Conservation (phyloP, 1,284 basidiomycete genomes). For the Meira miltonrushii region DNA sequence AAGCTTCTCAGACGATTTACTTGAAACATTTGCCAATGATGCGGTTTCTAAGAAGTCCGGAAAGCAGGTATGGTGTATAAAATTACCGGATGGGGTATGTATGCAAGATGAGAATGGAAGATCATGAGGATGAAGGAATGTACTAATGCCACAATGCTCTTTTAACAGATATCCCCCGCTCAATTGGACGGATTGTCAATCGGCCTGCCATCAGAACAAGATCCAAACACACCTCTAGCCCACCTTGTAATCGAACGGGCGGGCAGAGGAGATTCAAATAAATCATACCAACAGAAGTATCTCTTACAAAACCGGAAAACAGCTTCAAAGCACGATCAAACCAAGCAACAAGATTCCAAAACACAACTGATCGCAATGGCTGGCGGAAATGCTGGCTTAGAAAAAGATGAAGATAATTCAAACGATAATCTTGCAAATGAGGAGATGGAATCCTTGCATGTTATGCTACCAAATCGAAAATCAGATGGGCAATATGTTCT, state of each 20-base stretch:
- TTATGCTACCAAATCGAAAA: neutral
- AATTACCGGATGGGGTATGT: constrained; percentile 4
- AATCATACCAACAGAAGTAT: neutral
- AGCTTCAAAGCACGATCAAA: too few species aligned
- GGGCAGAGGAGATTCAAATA: neutral
- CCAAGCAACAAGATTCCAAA: neutral
- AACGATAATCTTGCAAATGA: neutral
- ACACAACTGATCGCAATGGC: constrained; percentile 6
- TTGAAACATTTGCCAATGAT: neutral
- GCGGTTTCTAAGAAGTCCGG: neutral
- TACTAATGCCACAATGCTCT: neutral
- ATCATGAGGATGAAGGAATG: neutral
- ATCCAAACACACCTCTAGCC: neutral
- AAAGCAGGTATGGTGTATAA: constrained; percentile 1
- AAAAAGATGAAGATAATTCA: neutral
- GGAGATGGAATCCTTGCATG: neutral
- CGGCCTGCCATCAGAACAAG: neutral
- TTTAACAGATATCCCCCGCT: neutral
- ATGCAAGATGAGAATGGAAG: neutral
- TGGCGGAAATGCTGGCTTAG: neutral
- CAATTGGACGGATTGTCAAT: neutral
- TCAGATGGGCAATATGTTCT: neutral
- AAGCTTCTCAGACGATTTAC: neutral
- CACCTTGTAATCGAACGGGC: neutral
- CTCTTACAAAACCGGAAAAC: too few species aligned